phyloP scores from a whole-genome alignment of 1,284 basidiomycete species.

The Cutaneotrichosporon sp. region DNA sequence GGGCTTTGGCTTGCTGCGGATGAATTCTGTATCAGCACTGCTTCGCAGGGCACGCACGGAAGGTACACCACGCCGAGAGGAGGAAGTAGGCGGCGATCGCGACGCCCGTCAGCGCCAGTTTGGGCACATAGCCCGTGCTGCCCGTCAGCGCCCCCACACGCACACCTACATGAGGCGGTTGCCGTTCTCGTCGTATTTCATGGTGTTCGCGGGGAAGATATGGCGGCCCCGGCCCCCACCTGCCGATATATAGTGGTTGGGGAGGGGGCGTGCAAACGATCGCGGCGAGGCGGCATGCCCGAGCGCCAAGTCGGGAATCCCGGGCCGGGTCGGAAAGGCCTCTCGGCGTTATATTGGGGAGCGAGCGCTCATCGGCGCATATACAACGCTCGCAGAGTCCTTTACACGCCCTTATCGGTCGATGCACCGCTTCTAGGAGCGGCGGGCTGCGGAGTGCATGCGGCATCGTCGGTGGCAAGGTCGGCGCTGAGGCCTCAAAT shows the following conservation, averaged over 20 bases:
- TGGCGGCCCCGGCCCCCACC: not conserved
- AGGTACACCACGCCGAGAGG: slow-evolving; percentile 21
- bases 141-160: not conserved
- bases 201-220: not conserved
- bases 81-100: slow-evolving; percentile 24
- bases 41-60: slow-evolving; percentile 21
- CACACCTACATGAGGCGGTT: not conserved
- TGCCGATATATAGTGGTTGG: not conserved
- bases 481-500: too few relatives aligned
- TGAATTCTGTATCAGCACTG: not conserved
- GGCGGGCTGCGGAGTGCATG: too few relatives aligned
- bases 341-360: too few relatives aligned
- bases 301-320: too few relatives aligned
- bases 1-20: not conserved
- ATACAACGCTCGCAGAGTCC: too few relatives aligned
- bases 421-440: too few relatives aligned
- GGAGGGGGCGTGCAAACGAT: too few relatives aligned
- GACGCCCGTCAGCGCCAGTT: slow-evolving; percentile 17
- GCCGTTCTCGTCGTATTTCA: slow-evolving; percentile 8
- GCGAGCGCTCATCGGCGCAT: too few relatives aligned
- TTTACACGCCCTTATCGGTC: too few relatives aligned
- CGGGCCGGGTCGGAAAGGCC: too few relatives aligned
- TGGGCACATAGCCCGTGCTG: slow-evolving; percentile 35
- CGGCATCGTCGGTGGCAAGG: too few relatives aligned
- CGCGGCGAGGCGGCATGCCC: too few relatives aligned